Evolutionary conservation across 1,284 basidiomycete genomes (phyloP).

Genomic region (Puccinia coronata): DNA sequence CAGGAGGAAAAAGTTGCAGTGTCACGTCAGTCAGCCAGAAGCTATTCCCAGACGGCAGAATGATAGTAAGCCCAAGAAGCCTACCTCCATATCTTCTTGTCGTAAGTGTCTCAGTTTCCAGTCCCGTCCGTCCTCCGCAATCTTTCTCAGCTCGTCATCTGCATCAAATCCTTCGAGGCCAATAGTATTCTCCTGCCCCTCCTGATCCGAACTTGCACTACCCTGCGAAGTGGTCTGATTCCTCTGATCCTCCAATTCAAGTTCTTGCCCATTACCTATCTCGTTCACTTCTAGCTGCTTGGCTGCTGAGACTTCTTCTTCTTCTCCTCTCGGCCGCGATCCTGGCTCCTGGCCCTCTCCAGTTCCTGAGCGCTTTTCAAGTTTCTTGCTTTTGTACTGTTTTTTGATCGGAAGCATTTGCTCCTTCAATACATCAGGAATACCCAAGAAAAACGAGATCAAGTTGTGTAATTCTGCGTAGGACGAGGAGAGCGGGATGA

Average conservation of each 20-base stretch:
- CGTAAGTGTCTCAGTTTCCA: constrained; percentile 82
- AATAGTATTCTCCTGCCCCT: constrained; percentile 32
- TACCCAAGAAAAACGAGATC: constrained; percentile 81
- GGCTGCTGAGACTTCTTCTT: neutral
- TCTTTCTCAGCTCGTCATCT: constrained; percentile 73
- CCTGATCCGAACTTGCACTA: constrained; percentile 54
- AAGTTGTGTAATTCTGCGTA: constrained; percentile 91
- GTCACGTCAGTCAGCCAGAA: neutral
- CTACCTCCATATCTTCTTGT: constrained; percentile 77
- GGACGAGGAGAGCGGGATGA: constrained; percentile 79
- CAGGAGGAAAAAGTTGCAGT: neutral
- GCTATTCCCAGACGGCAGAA: neutral
- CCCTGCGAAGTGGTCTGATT: constrained; percentile 61
- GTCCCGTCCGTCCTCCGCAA: constrained; percentile 80
- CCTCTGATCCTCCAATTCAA: constrained; percentile 50
- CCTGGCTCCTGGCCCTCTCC: neutral
- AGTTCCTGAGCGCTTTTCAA: constrained; percentile 28
- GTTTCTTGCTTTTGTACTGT: neutral
- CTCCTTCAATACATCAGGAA: constrained; percentile 52
- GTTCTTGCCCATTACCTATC: constrained; percentile 62
- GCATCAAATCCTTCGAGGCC: constrained; percentile 65
- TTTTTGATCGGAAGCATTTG: constrained; percentile 46
- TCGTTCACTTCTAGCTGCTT: constrained; percentile 57
- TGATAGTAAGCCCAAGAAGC: constrained; percentile 13
- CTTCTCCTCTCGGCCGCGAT: neutral